phyloP scores from a whole-genome alignment of 257 asterid genomes.

The Paulownia fortunei region DNA sequence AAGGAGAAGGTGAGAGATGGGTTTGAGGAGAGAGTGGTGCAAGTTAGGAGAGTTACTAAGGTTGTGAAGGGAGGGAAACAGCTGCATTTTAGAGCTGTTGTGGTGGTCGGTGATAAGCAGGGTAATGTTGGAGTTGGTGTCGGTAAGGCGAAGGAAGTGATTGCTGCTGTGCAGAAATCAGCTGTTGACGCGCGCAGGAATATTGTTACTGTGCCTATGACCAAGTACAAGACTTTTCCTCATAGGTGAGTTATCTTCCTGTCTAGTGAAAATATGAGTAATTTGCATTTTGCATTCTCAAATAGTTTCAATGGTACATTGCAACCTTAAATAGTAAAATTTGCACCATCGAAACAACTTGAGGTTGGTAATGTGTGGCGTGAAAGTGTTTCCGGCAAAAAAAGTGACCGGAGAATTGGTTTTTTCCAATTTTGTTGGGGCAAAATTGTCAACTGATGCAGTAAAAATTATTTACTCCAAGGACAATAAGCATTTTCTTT shows the following conservation, averaged over 20 bases:
- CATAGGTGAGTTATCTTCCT: conserved; percentile 83
- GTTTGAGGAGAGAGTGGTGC: conserved; percentile 90
- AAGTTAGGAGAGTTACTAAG: conserved; percentile 93
- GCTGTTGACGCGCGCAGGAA: conserved; percentile 90
- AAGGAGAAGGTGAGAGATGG: conserved; percentile 84
- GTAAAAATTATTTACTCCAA: too few relatives aligned
- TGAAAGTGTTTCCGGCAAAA: too few relatives aligned
- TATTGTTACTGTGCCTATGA: conserved; percentile 77
- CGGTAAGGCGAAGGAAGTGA: conserved; percentile 90
- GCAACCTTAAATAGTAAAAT: too few relatives aligned
- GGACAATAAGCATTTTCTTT: too few relatives aligned
- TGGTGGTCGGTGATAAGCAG: conserved; percentile 87
- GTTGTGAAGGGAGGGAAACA: conserved; percentile 99
- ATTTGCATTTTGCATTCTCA: too few relatives aligned
- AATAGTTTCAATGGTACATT: too few relatives aligned
- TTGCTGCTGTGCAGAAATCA: conserved; percentile 84
- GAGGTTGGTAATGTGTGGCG: too few relatives aligned
- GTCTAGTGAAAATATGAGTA: too few relatives aligned
- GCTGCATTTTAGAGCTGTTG: conserved; percentile 83
- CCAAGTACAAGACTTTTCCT: conserved; percentile 89
- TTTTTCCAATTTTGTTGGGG: too few relatives aligned
- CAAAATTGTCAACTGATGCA: too few relatives aligned
- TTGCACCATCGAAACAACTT: too few relatives aligned
- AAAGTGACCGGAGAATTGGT: too few relatives aligned
- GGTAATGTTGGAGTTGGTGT: conserved; percentile 97